Conservation (phyloP, 768 basidiomycete genomes). For the Erythrobasidium yunnanense region DNA sequence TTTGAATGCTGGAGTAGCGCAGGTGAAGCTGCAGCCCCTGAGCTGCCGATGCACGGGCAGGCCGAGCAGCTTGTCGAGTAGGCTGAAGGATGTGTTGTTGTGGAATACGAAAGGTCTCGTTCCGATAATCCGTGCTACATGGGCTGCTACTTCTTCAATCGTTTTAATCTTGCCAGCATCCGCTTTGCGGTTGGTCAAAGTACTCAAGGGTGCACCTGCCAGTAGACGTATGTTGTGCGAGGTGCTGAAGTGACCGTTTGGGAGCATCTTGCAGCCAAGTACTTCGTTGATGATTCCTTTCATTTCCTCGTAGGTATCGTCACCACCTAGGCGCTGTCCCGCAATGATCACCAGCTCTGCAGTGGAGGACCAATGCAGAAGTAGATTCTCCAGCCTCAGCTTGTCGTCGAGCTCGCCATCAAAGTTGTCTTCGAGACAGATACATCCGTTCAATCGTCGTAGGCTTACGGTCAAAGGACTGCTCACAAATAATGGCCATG, state of each 20-base stretch:
- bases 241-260: not conserved
- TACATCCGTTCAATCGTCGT: not conserved
- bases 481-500: not conserved
- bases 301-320: not conserved
- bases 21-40: not conserved
- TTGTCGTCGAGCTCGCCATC: not conserved
- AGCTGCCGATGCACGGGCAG: not conserved
- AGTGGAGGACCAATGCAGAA: not conserved
- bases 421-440: not conserved
- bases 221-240: not conserved
- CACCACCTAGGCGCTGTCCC: not conserved
- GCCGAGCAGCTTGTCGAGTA: not conserved
- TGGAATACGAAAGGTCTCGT: not conserved
- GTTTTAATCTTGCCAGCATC: not conserved
- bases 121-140: not conserved
- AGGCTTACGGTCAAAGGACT: not conserved
- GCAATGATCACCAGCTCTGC: not conserved
- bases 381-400: not conserved
- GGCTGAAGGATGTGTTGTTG: not conserved
- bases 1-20: not conserved
- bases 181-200: not conserved
- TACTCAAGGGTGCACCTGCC: not conserved
- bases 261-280: not conserved
- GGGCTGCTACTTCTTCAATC: not conserved
- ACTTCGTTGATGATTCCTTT: not conserved